Evolutionary conservation across 306 rosid genomes (phyloP).

Genomic region (Biancaea sappan): DNA sequence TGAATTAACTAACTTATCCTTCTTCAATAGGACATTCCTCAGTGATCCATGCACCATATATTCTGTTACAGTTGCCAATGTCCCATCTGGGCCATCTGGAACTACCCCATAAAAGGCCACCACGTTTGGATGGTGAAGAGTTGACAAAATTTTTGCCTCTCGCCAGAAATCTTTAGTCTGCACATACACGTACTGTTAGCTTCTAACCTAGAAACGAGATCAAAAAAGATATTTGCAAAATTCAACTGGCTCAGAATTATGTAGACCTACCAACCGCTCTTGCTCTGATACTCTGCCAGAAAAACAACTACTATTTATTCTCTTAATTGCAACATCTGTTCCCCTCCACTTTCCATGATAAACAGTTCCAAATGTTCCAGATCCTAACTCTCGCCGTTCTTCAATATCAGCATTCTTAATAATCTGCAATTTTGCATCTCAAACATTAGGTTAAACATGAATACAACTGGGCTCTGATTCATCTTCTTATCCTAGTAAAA

Average conservation of each 20-base stretch:
- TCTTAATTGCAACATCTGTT: slow-evolving; percentile 95
- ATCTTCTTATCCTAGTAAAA: slow-evolving; percentile 28
- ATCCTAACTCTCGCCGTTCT: slow-evolving; percentile 84
- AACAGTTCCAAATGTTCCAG: slow-evolving; percentile 98
- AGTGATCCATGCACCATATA: slow-evolving; percentile 94
- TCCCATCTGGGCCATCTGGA: slow-evolving; percentile 85
- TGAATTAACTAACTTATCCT: slow-evolving; percentile 59
- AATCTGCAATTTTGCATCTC: slow-evolving; percentile 58
- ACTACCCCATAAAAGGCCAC: slow-evolving; percentile 95
- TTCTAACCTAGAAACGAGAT: slow-evolving; percentile 14
- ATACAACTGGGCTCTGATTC: slow-evolving; percentile 9
- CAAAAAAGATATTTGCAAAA: slow-evolving; percentile 12
- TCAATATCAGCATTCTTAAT: slow-evolving; percentile 82
- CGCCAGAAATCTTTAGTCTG: slow-evolving; percentile 95
- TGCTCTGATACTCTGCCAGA: slow-evolving; percentile 84
- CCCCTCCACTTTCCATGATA: slow-evolving; percentile 98
- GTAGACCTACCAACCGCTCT: slow-evolving; percentile 77
- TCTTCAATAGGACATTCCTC: slow-evolving; percentile 76
- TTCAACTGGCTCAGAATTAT: slow-evolving; percentile 23
- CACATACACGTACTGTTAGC: slow-evolving; percentile 28
- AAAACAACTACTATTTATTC: slow-evolving; percentile 92
- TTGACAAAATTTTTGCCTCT: slow-evolving; percentile 88
- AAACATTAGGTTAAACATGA: slow-evolving; percentile 28
- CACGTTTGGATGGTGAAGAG: slow-evolving; percentile 98
- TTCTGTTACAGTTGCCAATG: slow-evolving; percentile 90